Percentiles rank a stretch among this genome's conserved stretches.
These are phyloP conservation scores for Echeveria elegans DNA, from an alignment of 164 flowering plant species.

Conservation along the genomic window DNA sequence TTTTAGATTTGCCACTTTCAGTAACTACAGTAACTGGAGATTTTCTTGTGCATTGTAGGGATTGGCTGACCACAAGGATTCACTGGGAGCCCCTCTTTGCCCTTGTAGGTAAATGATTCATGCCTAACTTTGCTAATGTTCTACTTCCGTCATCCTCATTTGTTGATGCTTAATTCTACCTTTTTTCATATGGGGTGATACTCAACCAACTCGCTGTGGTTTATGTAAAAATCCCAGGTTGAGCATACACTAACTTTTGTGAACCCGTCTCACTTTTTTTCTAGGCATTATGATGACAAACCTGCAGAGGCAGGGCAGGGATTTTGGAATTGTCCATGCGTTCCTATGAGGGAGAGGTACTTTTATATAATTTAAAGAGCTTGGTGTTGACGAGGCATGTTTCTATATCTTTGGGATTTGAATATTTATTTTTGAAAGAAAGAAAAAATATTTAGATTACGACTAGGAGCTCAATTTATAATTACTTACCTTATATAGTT, in stretches of 20 bases:
- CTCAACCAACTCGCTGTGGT: neutral
- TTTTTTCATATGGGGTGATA: neutral
- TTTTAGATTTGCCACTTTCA: neutral
- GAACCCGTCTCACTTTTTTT: constrained; percentile 2
- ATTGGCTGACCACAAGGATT: constrained; percentile 90
- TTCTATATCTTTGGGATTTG: neutral
- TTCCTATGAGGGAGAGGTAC: constrained; percentile 98
- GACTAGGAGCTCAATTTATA: too few relatives aligned
- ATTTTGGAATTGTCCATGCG: constrained; percentile 99
- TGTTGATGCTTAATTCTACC: neutral
- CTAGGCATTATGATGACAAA: constrained; percentile 96
- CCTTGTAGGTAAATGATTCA: constrained; percentile 67
- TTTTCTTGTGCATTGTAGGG: constrained; percentile 28
- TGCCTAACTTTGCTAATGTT: neutral
- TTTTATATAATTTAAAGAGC: too few relatives aligned
- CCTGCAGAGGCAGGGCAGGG: constrained; percentile 90
- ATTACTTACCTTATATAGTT: too few relatives aligned
- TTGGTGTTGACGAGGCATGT: neutral
- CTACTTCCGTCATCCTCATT: neutral
- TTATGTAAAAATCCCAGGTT: neutral
- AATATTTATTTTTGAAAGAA: too few relatives aligned
- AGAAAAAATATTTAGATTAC: too few relatives aligned
- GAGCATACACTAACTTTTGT: neutral
- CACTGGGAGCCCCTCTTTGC: constrained; percentile 95
- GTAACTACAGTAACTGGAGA: neutral